A percentile compares a stretch with the other conserved stretches of the same genome.
Conservation (phyloP, 257 asterid species). For the Capsicum pubescens region DNA sequence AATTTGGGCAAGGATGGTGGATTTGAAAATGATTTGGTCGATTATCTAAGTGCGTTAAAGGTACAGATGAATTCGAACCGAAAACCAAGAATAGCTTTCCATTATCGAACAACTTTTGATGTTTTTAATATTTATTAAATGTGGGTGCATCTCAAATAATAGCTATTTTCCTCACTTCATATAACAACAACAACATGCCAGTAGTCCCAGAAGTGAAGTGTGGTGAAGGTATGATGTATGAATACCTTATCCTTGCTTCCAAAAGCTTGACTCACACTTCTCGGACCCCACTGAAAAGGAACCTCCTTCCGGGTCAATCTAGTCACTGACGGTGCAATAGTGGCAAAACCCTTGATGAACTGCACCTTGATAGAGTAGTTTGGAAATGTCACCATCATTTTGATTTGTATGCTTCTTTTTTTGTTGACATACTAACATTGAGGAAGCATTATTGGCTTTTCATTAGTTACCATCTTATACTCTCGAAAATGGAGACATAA, state of each 20-base stretch:
- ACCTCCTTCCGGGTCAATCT: no score
- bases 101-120: background rate
- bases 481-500: background rate
- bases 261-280: no score
- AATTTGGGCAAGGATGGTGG: conserved; percentile 55
- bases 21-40: conserved; percentile 86
- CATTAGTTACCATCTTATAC: background rate
- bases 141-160: background rate
- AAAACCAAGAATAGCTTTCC: background rate
- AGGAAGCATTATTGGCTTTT: background rate
- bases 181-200: background rate
- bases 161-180: background rate
- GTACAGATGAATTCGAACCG: conserved; percentile 42
- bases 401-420: background rate
- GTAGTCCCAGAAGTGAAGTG: no score
- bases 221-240: no score
- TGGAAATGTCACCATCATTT: background rate
- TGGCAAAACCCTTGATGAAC: no score
- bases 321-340: no score
- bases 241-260: no score
- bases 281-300: no score
- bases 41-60: conserved; percentile 78
- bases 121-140: background rate
- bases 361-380: background rate
- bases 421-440: background rate